These are phyloP conservation scores for Daldinia bambusicola DNA, from an alignment of 495 filamentous ascomycete genomes.

Conservation along the genomic window DNA sequence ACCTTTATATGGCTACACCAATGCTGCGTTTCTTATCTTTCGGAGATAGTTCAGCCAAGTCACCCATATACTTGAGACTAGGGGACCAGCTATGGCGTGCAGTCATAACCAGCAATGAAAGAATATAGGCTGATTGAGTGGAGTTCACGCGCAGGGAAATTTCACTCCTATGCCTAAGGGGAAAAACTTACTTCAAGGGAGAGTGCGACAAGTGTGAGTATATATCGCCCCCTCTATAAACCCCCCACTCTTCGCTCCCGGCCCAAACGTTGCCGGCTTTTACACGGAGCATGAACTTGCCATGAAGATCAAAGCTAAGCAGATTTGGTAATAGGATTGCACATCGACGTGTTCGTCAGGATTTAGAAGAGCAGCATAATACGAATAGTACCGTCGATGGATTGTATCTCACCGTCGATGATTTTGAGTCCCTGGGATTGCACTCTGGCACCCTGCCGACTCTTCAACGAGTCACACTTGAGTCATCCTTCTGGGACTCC, in stretches of 20 bases:
- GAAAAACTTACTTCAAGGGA: slow-evolving; percentile 41
- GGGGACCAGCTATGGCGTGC: not conserved
- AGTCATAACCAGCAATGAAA: not conserved
- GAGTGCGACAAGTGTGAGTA: slow-evolving; percentile 49
- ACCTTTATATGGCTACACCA: not conserved
- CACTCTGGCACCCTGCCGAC: slow-evolving; percentile 48
- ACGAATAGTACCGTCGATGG: slow-evolving; percentile 35
- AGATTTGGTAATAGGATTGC: slow-evolving; percentile 37
- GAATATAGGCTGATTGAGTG: slow-evolving; percentile 9
- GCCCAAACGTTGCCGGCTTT: not conserved
- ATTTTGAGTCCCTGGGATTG: slow-evolving; percentile 46
- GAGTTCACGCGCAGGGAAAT: slow-evolving; percentile 38
- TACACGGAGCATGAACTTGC: slow-evolving; percentile 3
- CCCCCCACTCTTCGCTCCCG: not conserved
- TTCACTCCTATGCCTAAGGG: slow-evolving; percentile 40
- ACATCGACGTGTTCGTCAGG: slow-evolving; percentile 31
- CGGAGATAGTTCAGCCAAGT: not conserved
- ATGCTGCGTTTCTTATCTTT: slow-evolving; percentile 11
- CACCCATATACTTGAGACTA: not conserved
- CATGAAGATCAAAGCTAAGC: slow-evolving; percentile 10
- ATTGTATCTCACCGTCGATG: slow-evolving; percentile 43
- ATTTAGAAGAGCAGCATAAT: slow-evolving; percentile 16
- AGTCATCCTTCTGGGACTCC: slow-evolving; percentile 50
- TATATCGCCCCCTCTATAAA: not conserved
- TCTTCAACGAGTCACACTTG: slow-evolving; percentile 45